These are phyloP conservation scores for Pythium phragmitis DNA, from an alignment of 352 stramenopile species.

Conservation along the genomic window DNA sequence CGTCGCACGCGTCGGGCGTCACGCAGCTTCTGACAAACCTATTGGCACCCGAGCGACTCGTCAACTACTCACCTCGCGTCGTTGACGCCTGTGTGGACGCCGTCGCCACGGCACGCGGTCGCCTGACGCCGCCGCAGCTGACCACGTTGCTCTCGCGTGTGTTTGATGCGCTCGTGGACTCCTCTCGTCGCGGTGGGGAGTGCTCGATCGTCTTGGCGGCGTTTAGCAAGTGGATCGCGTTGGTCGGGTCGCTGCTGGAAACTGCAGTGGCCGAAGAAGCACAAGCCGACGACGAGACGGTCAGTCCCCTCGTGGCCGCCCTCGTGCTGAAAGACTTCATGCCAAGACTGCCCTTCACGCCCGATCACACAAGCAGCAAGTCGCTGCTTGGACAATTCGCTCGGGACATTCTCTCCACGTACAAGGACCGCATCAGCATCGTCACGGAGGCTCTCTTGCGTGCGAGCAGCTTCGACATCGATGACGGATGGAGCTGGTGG, in stretches of 20 bases:
- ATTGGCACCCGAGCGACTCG: slow-evolving; percentile 5
- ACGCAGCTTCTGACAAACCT: slow-evolving; percentile 4
- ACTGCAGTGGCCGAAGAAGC: background rate
- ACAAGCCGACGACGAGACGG: background rate
- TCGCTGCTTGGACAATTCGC: slow-evolving; percentile 7
- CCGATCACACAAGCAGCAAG: background rate
- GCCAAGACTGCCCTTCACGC: slow-evolving; percentile 7
- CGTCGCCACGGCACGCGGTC: background rate
- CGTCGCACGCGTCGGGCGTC: slow-evolving; percentile 12
- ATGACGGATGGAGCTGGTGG: slow-evolving; percentile 9
- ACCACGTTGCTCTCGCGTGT: slow-evolving; percentile 6
- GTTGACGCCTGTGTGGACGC: slow-evolving; percentile 1
- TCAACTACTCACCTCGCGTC: slow-evolving; percentile 9
- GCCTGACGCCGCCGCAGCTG: slow-evolving; percentile 3
- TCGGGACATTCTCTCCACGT: slow-evolving; percentile 5
- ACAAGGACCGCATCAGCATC: background rate
- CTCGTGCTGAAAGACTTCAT: slow-evolving; percentile 6
- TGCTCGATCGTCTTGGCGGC: background rate
- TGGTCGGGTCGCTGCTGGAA: slow-evolving; percentile 11
- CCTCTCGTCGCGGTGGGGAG: background rate
- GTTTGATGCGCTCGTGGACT: slow-evolving; percentile 16
- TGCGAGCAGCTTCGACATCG: background rate
- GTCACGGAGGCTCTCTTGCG: slow-evolving; percentile 6
- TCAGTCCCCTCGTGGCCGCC: background rate
- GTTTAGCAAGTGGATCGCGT: slow-evolving; percentile 13